Evolutionary conservation across 2,329 filamentous ascomycete genomes (phyloP), one percentile per base, ranked within the genome.

Genomic region (Talaromyces rugulosus): DNA sequence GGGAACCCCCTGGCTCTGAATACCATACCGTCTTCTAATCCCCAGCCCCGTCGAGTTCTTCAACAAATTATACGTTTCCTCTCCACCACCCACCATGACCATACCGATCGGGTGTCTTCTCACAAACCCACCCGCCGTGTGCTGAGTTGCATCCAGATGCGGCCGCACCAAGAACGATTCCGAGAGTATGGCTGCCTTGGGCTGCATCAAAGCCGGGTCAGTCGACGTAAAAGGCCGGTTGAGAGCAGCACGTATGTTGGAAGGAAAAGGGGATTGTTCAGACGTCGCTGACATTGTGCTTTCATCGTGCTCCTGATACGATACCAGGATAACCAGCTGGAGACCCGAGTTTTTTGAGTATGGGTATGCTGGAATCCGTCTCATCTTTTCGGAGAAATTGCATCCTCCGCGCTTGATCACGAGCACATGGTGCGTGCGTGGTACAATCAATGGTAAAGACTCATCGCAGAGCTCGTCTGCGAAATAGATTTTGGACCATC

Each of bases 341-440:
- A 98, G 79, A 12, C 42, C 42, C 18, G 31, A 56, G 30, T 47
- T 47, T 0, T 80, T 73, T 0, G 82, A 80, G 0, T 90, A 87
- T 1, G 87, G 82, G 72, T 88, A 94, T 9, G 86, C 85, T 0
- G 94, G 92, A n/a, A 98, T 92, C 66, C 91, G 93, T 58, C 84
- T 82, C 0, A 98, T 78, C 74, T 99, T 99, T 31, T 89, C 79
- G 40, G 85, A 88, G 75, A 98, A 98, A 28, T 85, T 89, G 78
- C 95, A 99, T 0, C 86, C 87, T 44, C 95, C 94, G 5, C 95
- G 87, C 31, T 85, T 87, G 68, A 98, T 82, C 56, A 96, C 85
- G 63, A 99, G 87, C 63, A 98, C 81, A 58, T 96, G 88, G 76
- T 96, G 77, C 1, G 74, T 77, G 47, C 79, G 80, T 0, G 80